Conservation (phyloP, 78 protist genomes). For the Dictyostelium capitatum region DNA sequence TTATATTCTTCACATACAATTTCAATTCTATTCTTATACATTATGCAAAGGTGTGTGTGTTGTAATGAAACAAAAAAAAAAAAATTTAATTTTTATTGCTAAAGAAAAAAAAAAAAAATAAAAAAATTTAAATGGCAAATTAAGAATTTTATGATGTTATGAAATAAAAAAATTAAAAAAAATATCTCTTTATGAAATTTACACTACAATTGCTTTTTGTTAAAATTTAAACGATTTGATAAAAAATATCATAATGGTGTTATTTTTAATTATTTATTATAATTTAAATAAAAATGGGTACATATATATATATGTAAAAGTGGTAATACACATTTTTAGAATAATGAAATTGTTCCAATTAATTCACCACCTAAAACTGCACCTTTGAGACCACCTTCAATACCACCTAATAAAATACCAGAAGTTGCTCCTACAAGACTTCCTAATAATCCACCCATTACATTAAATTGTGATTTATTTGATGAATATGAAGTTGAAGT, state of each 20-base stretch:
- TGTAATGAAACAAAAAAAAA: neutral
- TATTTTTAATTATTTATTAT: too few relatives aligned
- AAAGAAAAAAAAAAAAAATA: neutral
- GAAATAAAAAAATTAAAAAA: too few relatives aligned
- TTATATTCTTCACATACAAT: neutral
- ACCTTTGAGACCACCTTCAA: neutral
- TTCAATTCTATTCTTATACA: slow-evolving; percentile 22
- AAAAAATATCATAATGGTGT: too few relatives aligned
- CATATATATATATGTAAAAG: too few relatives aligned
- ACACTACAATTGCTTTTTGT: too few relatives aligned
- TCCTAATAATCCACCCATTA: neutral
- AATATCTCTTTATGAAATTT: too few relatives aligned
- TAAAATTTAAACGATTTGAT: too few relatives aligned
- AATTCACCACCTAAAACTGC: neutral
- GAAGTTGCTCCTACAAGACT: neutral
- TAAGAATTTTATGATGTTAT: too few relatives aligned
- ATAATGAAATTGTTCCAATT: neutral
- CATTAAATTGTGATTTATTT: neutral
- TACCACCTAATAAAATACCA: neutral
- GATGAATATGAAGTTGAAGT: neutral
- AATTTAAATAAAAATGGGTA: too few relatives aligned
- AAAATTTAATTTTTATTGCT: neutral
- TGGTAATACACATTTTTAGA: too few relatives aligned
- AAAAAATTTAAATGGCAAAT: neutral
- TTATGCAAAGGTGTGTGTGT: neutral